Conservation (phyloP, 1,284 basidiomycete species). For the Marasmius tenuissimus region DNA sequence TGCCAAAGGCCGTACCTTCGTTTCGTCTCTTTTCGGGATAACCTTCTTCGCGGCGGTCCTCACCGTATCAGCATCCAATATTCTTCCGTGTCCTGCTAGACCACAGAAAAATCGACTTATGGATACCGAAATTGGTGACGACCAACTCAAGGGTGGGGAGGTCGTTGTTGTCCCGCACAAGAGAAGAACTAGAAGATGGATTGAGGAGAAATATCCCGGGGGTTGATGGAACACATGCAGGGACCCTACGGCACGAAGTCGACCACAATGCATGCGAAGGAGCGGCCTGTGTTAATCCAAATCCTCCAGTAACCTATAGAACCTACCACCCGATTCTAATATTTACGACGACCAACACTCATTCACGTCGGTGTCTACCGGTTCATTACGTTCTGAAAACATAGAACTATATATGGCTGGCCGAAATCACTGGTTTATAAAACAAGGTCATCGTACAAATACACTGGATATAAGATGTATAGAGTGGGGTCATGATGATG, state of each 20-base stretch:
- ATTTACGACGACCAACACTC: no score
- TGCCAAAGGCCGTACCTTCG: constrained; percentile 68
- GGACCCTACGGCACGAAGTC: no score
- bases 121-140: constrained; percentile 40
- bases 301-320: no score
- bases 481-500: neutral
- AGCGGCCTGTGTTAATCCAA: no score
- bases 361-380: no score
- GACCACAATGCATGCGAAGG: no score
- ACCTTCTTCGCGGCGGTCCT: constrained; percentile 75
- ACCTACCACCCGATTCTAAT: no score
- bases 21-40: constrained; percentile 75
- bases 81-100: constrained; percentile 75
- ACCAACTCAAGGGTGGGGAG: constrained; percentile 16
- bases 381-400: neutral
- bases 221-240: constrained; percentile 1
- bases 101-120: constrained; percentile 54
- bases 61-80: constrained; percentile 77
- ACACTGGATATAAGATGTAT: constrained; percentile 18
- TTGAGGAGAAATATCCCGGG: constrained; percentile 64
- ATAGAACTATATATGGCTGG: constrained; percentile 5
- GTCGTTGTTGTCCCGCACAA: constrained; percentile 20
- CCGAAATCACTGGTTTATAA: constrained; percentile 5
- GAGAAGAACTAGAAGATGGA: constrained; percentile 68
- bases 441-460: constrained; percentile 15